Evolutionary conservation across 495 filamentous ascomycete species (phyloP).

Genomic region (Evernia prunastri): DNA sequence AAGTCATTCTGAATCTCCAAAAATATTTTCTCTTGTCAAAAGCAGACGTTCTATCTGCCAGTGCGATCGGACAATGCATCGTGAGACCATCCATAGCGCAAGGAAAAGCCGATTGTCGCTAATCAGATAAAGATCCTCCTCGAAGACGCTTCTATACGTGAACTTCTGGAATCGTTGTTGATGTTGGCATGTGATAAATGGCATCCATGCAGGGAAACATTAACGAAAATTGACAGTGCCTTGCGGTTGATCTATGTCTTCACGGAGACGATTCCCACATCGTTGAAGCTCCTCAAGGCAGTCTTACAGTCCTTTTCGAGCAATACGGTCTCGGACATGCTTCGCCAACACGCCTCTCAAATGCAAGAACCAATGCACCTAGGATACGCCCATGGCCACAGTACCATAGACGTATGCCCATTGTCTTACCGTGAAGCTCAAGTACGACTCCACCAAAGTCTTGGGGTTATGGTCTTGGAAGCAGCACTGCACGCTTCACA

Average conservation of each 20-base stretch:
- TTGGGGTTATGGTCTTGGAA: constrained; percentile 24
- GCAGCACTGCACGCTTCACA: constrained; percentile 25
- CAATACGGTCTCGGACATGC: neutral
- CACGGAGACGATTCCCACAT: neutral
- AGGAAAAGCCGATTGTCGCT: neutral
- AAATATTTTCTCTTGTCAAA: neutral
- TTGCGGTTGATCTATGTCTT: constrained; percentile 8
- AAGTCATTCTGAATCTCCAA: constrained; percentile 10
- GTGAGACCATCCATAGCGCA: neutral
- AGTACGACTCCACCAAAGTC: constrained; percentile 12
- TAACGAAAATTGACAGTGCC: constrained; percentile 1
- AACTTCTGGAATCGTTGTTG: constrained; percentile 7
- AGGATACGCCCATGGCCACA: neutral
- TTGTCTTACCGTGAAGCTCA: constrained; percentile 1
- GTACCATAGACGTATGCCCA: constrained; percentile 10
- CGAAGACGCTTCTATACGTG: constrained; percentile 10
- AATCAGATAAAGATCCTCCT: constrained; percentile 8
- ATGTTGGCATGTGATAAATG: neutral
- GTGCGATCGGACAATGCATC: constrained; percentile 3
- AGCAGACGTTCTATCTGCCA: neutral
- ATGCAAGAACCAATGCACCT: neutral
- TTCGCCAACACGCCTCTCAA: constrained; percentile 8
- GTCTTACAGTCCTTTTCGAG: constrained; percentile 2
- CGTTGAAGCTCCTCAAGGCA: neutral
- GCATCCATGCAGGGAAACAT: neutral